These are phyloP conservation scores for Cyathus striatus DNA, from an alignment of 768 basidiomycete genomes.

Conservation along the genomic window DNA sequence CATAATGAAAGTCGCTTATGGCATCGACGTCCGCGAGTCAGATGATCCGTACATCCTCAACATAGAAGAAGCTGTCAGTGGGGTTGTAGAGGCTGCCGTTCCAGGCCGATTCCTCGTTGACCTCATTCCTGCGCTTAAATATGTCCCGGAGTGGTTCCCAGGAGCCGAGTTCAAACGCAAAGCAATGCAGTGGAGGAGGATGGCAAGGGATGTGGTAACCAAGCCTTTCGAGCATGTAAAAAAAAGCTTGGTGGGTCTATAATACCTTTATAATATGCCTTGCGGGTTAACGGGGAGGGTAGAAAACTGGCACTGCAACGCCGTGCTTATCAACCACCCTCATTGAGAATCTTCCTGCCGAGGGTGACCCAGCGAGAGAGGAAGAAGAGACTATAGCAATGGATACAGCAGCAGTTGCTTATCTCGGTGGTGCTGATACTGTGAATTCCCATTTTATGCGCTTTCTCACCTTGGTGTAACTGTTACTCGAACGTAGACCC, in stretches of 20 bases:
- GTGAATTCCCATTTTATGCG: neutral
- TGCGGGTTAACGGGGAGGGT: neutral
- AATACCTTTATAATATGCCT: neutral
- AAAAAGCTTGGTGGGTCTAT: neutral
- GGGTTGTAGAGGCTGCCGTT: slow-evolving; percentile 19
- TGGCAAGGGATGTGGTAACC: slow-evolving; percentile 15
- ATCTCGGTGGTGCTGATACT: slow-evolving; percentile 11
- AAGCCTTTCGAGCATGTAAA: slow-evolving; percentile 14
- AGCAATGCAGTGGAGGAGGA: slow-evolving; percentile 22
- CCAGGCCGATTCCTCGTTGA: slow-evolving; percentile 32
- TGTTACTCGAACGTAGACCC: slow-evolving; percentile 15
- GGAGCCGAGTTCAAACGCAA: slow-evolving; percentile 29
- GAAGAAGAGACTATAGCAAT: slow-evolving; percentile 15
- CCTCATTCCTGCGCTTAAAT: slow-evolving; percentile 22
- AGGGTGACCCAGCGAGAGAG: slow-evolving; percentile 5
- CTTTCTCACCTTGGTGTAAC: neutral
- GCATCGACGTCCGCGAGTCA: slow-evolving; percentile 19
- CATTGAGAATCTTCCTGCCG: slow-evolving; percentile 11
- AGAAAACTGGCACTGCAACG: slow-evolving; percentile 10
- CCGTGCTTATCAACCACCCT: slow-evolving; percentile 12
- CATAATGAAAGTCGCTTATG: slow-evolving; percentile 30
- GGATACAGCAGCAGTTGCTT: slow-evolving; percentile 15
- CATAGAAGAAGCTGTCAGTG: slow-evolving; percentile 20
- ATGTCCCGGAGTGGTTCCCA: slow-evolving; percentile 34
- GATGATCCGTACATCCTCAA: slow-evolving; percentile 28